Base-by-base conservation (phyloP, 306 rosid species). In the Crotalaria pallida region DNA sequence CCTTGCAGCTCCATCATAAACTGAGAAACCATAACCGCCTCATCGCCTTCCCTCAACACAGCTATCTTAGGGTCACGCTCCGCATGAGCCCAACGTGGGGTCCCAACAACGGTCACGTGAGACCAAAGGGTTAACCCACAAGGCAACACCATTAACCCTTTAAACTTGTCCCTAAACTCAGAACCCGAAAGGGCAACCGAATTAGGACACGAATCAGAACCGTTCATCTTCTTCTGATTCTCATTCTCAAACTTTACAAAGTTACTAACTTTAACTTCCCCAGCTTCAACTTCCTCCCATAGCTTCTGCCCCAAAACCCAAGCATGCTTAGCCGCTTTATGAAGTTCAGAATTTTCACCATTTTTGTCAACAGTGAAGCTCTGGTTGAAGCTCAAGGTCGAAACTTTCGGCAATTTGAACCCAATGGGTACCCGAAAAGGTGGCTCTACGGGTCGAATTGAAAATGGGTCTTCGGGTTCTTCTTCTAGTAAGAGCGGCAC, bases 1-100 rank as follows among this genome's bases (percentile, higher is more conserved):
- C 97, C 99, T 64, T 94, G 97, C 79, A 94, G 72, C 71, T 94
- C 99, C 89, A 91, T 74, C 92, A 87, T 88, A 44, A 94, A 94
- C 86, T 94, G 99, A 6, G 99, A 94, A 11, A 91, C 97, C 97
- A 87, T 76, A 67, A 86, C 87, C 2, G 95, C 61, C 5, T 83
- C 92, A 5, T 77, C 92, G 0, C 92, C 92, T 10, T 91, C 95
- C 76, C 48, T 87, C 87, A 94, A 41, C 48, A 77, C 51, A 47
- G 92, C 82, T 44, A 94, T 94, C 84, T 81, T 91, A 1, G 99
- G 90, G 68, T 91, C 91, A 27, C 79, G 17, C 66, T 88, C 99
- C 16, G 79, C 62, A 40, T 87, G 97, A 19, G 92, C 99, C 96
- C 91, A 88, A 15, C 85, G 76, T 13, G 99, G 99, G 2, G 92